These are phyloP conservation scores for Backusella macrospora DNA, from an alignment of 192 early-diverging fungal genomes.

Conservation along the genomic window DNA sequence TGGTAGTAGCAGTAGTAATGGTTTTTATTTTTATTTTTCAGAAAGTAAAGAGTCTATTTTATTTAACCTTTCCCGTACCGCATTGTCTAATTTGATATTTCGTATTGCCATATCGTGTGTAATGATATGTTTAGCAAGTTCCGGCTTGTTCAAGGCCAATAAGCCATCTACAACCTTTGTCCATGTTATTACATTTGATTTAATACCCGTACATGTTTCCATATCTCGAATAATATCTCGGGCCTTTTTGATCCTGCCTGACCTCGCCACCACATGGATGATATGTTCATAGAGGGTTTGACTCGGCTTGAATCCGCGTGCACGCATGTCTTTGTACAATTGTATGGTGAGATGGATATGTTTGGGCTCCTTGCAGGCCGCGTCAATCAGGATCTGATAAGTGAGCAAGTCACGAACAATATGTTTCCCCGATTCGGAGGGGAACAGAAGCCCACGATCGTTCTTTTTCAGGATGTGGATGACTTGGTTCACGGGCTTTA, in stretches of 20 bases:
- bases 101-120: constrained; percentile 18
- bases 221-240: constrained; percentile 20
- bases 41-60: constrained; percentile 1
- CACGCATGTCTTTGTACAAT: constrained; percentile 27
- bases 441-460: constrained; percentile 1
- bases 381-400: constrained; percentile 30
- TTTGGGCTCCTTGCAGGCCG: not conserved
- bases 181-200: constrained; percentile 14
- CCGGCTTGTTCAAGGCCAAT: constrained; percentile 2
- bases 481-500: not conserved
- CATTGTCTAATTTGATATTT: not conserved
- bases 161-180: constrained; percentile 26
- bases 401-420: constrained; percentile 16
- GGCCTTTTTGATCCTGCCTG: constrained; percentile 25
- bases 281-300: constrained; percentile 20
- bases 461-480: not conserved
- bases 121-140: constrained; percentile 21
- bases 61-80: not conserved
- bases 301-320: constrained; percentile 26
- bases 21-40: constrained; percentile 16
- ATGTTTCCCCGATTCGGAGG: not conserved
- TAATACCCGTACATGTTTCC: constrained; percentile 21
- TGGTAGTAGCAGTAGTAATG: no score
- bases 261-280: constrained; percentile 16
- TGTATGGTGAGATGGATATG: constrained; percentile 8